Evolutionary conservation across 352 stramenopile species (phyloP), one percentile per base, ranked within the genome.

Genomic region (Aphanomyces stellatus): DNA sequence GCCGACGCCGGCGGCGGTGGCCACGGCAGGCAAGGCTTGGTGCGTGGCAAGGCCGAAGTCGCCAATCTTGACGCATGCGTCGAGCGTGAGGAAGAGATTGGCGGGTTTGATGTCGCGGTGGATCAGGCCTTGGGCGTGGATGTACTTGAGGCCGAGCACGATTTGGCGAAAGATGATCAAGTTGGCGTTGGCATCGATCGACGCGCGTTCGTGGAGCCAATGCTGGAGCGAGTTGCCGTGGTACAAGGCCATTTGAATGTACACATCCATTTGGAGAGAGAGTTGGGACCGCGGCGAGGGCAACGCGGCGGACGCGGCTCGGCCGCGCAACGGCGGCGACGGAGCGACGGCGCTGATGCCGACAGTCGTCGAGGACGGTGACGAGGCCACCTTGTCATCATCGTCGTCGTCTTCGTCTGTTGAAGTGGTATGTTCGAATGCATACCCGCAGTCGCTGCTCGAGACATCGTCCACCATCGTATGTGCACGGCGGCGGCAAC

Each of bases 221-320:
- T 90, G 75, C 51, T 83, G 79, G 28, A 93, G 75, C 5, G 95
- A 97, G 31, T 93, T 94, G 41, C 85, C 77, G 49, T 96, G 77
- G 65, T 97, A 98, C 33, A 96, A 89, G 43, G 97, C 89, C 93
- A 98, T 98, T 72, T 98, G 88, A 51, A 96, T 96, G 72, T 93
- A 93, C 51, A 96, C 79, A 31, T 93, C 81, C 53, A 93, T 91
- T 61, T 90, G 80, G 3, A 81, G 88, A 64, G 77, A 85, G 51
- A 91, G 68, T 71, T 72, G 27, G 49, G 64, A 19, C 49, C 69
- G 11, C 35, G 69, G 25, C 43, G 51, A 5, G 51, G 48, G 4
- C 69, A 65, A 65, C 78, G 69, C 17, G 72, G 62, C 1, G 71
- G 77, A 15, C 62, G 30, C n/a, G 70, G 41, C 2, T n/a, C n/a